Evolutionary conservation across 129 eudicot species (phyloP), one percentile per base, ranked within the genome.

Genomic region (Arctium minus): DNA sequence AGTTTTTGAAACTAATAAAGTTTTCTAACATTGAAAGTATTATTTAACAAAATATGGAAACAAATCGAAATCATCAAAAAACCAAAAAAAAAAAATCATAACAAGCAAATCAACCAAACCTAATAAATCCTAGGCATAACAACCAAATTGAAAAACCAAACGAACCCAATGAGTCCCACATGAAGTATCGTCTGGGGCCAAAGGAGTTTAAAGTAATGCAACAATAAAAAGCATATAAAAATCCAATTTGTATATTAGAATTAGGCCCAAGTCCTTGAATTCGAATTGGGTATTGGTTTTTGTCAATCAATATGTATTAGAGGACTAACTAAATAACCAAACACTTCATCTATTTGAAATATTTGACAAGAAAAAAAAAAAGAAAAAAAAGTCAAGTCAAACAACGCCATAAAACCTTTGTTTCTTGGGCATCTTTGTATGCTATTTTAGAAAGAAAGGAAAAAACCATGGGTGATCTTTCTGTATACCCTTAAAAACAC

Each of bases 381-480:
- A 35, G 48, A 53, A 17, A 69, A 22, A 62, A 56, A 56, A 31
- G 64, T 22, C 27, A 6, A 32, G 82, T 69, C 50, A 71, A 74
- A 48, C n/a, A 72, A 44, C 70, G 27, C 18, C 32, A 72, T 62
- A 77, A 71, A 46, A 62, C 35, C 40, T 30, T 78, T 72, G 83
- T 73, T 71, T 84, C 39, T 72, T 30, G 36, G 72, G 72, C 69
- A 64, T 73, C 80, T 64, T 46, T 84, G 77, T 84, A 79, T 62
- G 10, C 77, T 84, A 79, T 78, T 67, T 42, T 29, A 60, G 29
- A 8, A 80, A 46, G 3, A 12, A 7, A 37, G 36, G 40, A 36
- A 65, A 32, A 12, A 44, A 3, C 31, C 32, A 67, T 75, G 30
- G 76, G 4, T 75, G 76, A 37, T 67, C 22, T 69, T 31, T 68